A percentile compares a stretch with the other conserved stretches of the same genome.
Evolutionary conservation across 257 asterid species (phyloP).

Genomic region (Plantago elongata): DNA sequence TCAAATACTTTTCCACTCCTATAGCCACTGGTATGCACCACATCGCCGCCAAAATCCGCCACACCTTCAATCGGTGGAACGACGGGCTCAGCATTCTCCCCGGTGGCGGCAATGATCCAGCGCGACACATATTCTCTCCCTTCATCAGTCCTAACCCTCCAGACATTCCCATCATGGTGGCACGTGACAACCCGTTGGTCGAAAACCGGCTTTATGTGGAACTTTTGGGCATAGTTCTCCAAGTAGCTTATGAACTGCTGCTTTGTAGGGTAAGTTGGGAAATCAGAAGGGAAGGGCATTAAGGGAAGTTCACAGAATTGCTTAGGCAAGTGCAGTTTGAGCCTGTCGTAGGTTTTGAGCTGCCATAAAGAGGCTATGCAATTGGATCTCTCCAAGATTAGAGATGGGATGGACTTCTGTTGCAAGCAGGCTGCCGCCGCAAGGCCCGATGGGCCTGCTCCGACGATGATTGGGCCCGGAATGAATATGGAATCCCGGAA

Average conservation of each 20-base stretch:
- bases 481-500: conserved; percentile 31
- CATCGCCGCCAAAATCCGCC: conserved; percentile 42
- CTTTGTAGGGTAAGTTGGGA: conserved; percentile 71
- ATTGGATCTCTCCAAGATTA: conserved; percentile 60
- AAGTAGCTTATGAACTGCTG: conserved; percentile 61
- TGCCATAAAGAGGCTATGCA: conserved; percentile 90
- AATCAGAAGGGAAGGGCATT: conserved; percentile 60
- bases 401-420: conserved; percentile 46
- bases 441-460: conserved; percentile 84
- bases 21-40: conserved; percentile 68
- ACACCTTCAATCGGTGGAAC: conserved; percentile 52
- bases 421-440: conserved; percentile 76
- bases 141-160: conserved; percentile 46
- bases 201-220: conserved; percentile 58
- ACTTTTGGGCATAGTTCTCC: conserved; percentile 48
- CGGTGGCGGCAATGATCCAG: conserved; percentile 82
- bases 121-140: conserved; percentile 45
- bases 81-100: conserved; percentile 79
- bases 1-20: conserved; percentile 47
- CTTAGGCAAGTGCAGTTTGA: conserved; percentile 72
- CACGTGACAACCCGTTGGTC: conserved; percentile 44
- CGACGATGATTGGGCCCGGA: conserved; percentile 67
- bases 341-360: conserved; percentile 74
- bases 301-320: conserved; percentile 78
- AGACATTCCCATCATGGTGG: conserved; percentile 37